Base-by-base conservation (phyloP, 2,329 filamentous ascomycete species). In the Pseudogymnoascus sp. region DNA sequence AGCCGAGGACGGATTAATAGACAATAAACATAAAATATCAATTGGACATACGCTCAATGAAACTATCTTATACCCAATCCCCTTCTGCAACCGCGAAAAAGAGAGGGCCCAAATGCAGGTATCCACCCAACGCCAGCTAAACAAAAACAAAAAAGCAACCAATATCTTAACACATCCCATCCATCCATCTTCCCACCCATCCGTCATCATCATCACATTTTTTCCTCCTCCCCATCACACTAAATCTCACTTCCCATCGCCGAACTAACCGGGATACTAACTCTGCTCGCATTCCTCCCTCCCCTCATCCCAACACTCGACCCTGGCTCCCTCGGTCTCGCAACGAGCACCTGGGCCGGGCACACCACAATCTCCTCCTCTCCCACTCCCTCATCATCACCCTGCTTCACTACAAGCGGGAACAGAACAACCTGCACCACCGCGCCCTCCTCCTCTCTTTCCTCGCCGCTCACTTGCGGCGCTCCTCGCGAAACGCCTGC, bases 341-440 rank as follows among this genome's bases (percentile, higher is more conserved):
- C 89, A 47, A 97, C 84, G 65, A 97, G 83, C 37, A 99, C 94
- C 75, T 97, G 93, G 5, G 95, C 94, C 8, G 93, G 93, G 73
- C 89, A 96, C 50, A 99, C 91, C 56, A 97, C 92, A 67, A 96
- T 91, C 79, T 97, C 92, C 68, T 97, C 92, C 62, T 97, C 91
- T 62, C 92, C 93, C 62, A 88, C 83, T 23, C 92, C 94, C 42
- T 81, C 80, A 73, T 97, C 93, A 71, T 96, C 90, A 62, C 92
- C 93, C 79, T 94, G 95, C 79, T 96, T 96, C 70, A 97, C 91
- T 16, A 99, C 93, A 1, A 97, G 82, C 8, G 95, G 95, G 80
- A 99, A 99, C 42, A 99, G 84, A 1, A 99, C 92, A 66, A 96
- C 85, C 68, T 94, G 90, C 42, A 99, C 92, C 16, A 93, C 84